Evolutionary conservation across 2,329 filamentous ascomycete species (phyloP), one percentile per base, ranked within the genome.

Genomic region (Aspergillus sp.): DNA sequence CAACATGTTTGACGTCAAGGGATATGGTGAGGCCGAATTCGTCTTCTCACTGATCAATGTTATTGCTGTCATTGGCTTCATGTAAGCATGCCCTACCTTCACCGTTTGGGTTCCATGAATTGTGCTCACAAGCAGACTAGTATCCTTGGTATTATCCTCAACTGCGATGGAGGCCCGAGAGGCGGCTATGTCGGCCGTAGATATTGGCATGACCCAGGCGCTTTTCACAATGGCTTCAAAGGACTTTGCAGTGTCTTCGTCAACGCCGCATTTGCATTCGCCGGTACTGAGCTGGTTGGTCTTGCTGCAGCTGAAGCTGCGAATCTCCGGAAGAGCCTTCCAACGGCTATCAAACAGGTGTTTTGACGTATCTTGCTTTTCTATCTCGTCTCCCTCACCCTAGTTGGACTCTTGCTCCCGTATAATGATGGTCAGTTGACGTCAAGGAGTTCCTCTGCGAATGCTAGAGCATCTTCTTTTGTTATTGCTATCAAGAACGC

Each of bases 361-460:
- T 95, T 95, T 68, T 96, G 90, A 90, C 85, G 90, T 60, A 95
- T 95, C 62, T 82, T 83, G 3, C 77, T 94, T 48, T 96, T 96
- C 73, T 96, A 95, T 71, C 78, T 96, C 44, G 82, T 94, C 30
- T 86, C 87, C 1, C 77, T 96, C 9, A 82, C 82, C 4, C 73
- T 96, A 3, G 82, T 96, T 49, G 89, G 91, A 22, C 77, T 95
- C 1, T 75, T 95, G 2, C 88, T 96, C 0, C 86, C 85, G 0
- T 90, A 86, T 65, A 72, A 80, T 58, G 81, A 94, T 52, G 47
- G 62, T 0, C 74, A 77, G 3, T 82, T 95, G 0, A 73, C 89
- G 1, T 74, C 74, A 9, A 75, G 76, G 37, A 72, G 66, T 20
- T 78, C 73, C 47, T 74, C 74, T n/a, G 79, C 79, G 43, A 81